Conservation (phyloP, 306 rosid species). For the Delonix regia region DNA sequence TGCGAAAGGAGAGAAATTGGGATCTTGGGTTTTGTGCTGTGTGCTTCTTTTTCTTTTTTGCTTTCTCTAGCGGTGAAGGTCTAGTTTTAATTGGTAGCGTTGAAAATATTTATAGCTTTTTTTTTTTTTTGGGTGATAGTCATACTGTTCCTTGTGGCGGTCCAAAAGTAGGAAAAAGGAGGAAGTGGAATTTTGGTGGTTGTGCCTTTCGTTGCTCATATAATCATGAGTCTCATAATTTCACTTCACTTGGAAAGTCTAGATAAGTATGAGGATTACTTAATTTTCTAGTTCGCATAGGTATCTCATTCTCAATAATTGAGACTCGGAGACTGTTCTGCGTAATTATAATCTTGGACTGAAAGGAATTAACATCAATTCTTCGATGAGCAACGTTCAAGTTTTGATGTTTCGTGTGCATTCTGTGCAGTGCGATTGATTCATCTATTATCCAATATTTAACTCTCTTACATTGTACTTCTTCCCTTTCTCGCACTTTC, state of each 20-base stretch:
- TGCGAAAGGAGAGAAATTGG: not conserved
- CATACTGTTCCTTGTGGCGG: not conserved
- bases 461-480: not conserved
- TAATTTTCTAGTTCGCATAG: not conserved
- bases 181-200: conserved; percentile 1
- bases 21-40: conserved; percentile 30
- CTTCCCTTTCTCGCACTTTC: conserved; percentile 1
- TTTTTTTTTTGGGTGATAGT: not conserved
- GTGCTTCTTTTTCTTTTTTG: not conserved
- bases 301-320: not conserved
- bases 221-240: not conserved
- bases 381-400: not conserved
- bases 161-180: conserved; percentile 15
- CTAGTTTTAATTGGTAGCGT: not conserved
- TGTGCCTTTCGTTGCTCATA: not conserved
- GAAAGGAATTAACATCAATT: not conserved
- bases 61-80: conserved; percentile 7
- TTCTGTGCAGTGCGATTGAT: not conserved
- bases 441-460: not conserved
- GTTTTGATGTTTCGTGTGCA: not conserved
- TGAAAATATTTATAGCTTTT: not conserved
- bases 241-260: conserved; percentile 13
- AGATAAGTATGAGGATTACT: not conserved
- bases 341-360: not conserved
- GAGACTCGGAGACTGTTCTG: not conserved